These are phyloP conservation scores for Metschnikowia colocasiae DNA, from an alignment of 805 yeast genomes.

Conservation along the genomic window DNA sequence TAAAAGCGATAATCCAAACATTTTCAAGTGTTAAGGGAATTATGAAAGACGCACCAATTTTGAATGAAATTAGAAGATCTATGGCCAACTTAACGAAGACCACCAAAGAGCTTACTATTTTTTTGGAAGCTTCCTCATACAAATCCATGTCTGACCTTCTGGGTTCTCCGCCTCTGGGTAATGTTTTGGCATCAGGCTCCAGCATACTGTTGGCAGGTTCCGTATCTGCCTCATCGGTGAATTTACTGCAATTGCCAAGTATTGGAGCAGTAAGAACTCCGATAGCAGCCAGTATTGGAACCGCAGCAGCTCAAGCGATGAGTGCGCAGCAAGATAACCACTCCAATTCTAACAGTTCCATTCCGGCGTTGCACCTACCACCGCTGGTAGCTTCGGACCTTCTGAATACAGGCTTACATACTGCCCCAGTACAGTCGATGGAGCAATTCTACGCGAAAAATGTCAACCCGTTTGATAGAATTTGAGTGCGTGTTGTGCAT, in stretches of 20 bases:
- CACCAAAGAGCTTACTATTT: conserved; percentile 88
- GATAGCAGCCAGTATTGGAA: conserved; percentile 16
- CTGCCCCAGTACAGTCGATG: conserved; percentile 20
- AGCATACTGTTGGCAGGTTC: conserved; percentile 2
- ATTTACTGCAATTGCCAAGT: conserved; percentile 6
- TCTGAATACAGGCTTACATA: conserved; percentile 14
- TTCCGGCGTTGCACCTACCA: conserved; percentile 12
- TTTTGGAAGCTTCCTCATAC: conserved; percentile 51
- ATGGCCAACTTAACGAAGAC: conserved; percentile 80
- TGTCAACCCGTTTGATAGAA: conserved; percentile 17
- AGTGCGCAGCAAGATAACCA: conserved; percentile 14
- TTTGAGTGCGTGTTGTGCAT: conserved; percentile 5
- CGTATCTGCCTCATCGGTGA: conserved; percentile 7
- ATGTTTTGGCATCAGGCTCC: conserved; percentile 1
- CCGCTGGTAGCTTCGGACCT: conserved; percentile 17
- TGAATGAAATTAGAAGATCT: conserved; percentile 75
- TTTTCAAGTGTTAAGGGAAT: conserved; percentile 79
- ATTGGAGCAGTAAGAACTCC: conserved; percentile 14
- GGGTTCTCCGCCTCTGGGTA: conserved; percentile 10
- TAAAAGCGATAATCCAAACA: conserved; percentile 79
- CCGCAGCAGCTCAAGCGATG: conserved; percentile 19
- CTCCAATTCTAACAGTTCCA: background rate
- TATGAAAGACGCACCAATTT: conserved; percentile 73
- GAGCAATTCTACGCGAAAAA: conserved; percentile 18
- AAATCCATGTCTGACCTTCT: conserved; percentile 16